Evolutionary conservation across 495 filamentous ascomycete genomes (phyloP).

Genomic region (Bryoglossum gracile): DNA sequence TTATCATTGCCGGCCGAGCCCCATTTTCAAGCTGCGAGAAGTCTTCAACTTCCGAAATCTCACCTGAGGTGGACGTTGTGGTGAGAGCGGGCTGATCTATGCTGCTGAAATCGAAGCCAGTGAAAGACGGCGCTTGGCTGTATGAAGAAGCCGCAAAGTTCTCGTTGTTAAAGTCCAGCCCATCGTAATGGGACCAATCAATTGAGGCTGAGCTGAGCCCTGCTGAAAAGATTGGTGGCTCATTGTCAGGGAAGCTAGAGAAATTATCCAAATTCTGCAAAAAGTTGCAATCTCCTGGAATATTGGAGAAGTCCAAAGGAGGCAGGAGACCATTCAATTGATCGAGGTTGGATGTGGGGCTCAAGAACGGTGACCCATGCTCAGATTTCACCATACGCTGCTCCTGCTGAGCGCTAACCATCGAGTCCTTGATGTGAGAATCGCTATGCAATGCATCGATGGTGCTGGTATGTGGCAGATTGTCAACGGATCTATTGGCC

Average conservation of each 20-base stretch:
- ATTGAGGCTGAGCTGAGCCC: conserved; percentile 54
- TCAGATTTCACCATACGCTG: conserved; percentile 58
- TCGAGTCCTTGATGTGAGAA: conserved; percentile 36
- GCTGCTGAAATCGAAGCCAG: conserved; percentile 55
- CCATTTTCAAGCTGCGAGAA: conserved; percentile 7
- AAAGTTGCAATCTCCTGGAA: conserved; percentile 45
- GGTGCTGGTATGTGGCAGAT: conserved; percentile 45
- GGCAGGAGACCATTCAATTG: conserved; percentile 56
- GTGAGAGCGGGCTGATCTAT: conserved; percentile 47
- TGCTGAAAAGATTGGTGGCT: conserved; percentile 59
- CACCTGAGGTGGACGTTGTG: conserved; percentile 64
- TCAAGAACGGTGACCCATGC: conserved; percentile 61
- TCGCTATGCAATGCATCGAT: conserved; percentile 28
- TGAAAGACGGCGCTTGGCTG: conserved; percentile 63
- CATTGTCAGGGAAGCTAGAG: conserved; percentile 46
- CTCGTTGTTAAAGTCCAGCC: conserved; percentile 44
- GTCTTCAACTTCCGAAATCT: conserved; percentile 70
- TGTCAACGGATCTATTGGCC: conserved; percentile 63
- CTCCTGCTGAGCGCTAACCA: conserved; percentile 41
- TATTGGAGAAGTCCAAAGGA: conserved; percentile 53
- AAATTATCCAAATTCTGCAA: conserved; percentile 47
- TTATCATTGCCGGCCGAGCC: conserved; percentile 12
- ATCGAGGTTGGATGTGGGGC: conserved; percentile 43
- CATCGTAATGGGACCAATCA: conserved; percentile 69
- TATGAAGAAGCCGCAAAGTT: conserved; percentile 56